These are phyloP conservation scores for Gynandropsis gynandra DNA, from an alignment of 345 rosid species.

Conservation along the genomic window DNA sequence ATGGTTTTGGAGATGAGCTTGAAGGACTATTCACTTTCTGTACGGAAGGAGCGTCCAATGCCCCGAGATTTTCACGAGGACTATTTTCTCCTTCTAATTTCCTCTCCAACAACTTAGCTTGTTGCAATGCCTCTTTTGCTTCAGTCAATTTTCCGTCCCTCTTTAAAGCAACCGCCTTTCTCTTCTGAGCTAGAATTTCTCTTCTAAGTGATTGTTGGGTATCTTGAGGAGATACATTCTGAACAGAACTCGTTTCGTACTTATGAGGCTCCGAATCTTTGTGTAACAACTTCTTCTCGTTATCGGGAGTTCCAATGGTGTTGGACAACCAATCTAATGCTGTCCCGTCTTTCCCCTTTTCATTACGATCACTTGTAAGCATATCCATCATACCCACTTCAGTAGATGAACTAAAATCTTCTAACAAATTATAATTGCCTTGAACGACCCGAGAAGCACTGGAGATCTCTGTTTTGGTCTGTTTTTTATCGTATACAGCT, in stretches of 20 bases:
- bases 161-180: constrained; percentile 71
- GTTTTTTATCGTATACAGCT: constrained; percentile 19
- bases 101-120: constrained; percentile 73
- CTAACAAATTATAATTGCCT: constrained; percentile 22
- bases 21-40: constrained; percentile 39
- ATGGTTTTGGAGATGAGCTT: constrained; percentile 42
- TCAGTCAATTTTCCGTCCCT: constrained; percentile 75
- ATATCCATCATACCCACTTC: constrained; percentile 37
- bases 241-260: constrained; percentile 24
- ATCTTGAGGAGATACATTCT: constrained; percentile 29
- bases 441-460: constrained; percentile 17
- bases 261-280: constrained; percentile 19
- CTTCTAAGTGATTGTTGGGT: constrained; percentile 37
- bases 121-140: constrained; percentile 72
- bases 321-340: constrained; percentile 15
- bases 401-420: constrained; percentile 25
- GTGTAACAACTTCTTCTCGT: constrained; percentile 18
- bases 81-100: constrained; percentile 34
- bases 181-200: constrained; percentile 63
- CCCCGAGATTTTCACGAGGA: constrained; percentile 24
- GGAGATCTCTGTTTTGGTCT: constrained; percentile 4
- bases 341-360: constrained; percentile 26
- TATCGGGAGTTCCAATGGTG: background rate
- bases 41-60: constrained; percentile 26
- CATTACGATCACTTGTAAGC: constrained; percentile 37